Evolutionary conservation across 331 rosid species (phyloP).

Genomic region (Quercus tomentella): DNA sequence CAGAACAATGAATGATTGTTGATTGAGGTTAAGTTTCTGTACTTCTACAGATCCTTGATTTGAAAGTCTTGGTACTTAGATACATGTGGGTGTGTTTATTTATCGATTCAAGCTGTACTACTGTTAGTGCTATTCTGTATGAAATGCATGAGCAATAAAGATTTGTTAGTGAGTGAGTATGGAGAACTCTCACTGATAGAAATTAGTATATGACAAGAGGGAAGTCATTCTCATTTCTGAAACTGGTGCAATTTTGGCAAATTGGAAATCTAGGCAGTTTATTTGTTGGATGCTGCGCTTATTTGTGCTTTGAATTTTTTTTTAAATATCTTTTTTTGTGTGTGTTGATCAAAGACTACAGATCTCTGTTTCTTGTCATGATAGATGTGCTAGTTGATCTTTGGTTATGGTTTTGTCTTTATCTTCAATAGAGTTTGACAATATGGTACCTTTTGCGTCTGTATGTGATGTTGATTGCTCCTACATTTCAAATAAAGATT

Average conservation of each 20-base stretch:
- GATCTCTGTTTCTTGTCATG: not conserved
- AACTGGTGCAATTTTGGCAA: not conserved
- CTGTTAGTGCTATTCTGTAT: not conserved
- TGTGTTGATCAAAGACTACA: not conserved
- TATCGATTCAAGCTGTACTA: not conserved
- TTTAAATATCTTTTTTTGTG: not conserved
- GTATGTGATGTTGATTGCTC: not conserved
- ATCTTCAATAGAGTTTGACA: not conserved
- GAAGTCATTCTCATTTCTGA: not conserved
- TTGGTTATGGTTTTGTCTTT: not conserved
- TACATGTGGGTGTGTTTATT: not conserved
- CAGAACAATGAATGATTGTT: not conserved
- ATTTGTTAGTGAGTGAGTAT: not conserved
- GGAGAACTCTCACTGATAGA: not conserved
- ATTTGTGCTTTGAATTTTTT: not conserved
- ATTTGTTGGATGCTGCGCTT: not conserved
- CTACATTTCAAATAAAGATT: not conserved
- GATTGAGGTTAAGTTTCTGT: not conserved
- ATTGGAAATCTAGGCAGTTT: not conserved
- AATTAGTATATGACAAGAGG: not conserved
- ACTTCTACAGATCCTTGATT: not conserved
- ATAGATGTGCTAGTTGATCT: not conserved
- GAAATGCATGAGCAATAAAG: not conserved
- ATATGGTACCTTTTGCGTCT: not conserved
- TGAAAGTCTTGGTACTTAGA: not conserved